A percentile compares a stretch with the other conserved stretches of the same genome.
phyloP scores from a whole-genome alignment of 1,284 basidiomycete species.

The Ustilago nuda region DNA sequence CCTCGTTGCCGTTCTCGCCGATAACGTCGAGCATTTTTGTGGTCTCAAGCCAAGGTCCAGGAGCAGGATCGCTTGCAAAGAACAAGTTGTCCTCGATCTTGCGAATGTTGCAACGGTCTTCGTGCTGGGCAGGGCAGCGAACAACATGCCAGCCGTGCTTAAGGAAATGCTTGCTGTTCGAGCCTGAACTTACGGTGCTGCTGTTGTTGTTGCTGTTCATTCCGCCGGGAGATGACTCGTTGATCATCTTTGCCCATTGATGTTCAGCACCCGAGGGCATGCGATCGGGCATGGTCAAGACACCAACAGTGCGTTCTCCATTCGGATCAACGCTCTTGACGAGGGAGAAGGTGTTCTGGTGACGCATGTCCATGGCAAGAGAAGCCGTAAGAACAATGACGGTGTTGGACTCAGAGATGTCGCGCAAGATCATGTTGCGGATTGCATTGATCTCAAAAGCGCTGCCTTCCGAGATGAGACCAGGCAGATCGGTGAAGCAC shows the following conservation, averaged over 20 bases:
- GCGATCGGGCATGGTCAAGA: slow-evolving; percentile 37
- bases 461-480: slow-evolving; percentile 21
- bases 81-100: slow-evolving; percentile 20
- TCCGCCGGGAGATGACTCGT: slow-evolving; percentile 16
- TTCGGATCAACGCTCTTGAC: slow-evolving; percentile 8
- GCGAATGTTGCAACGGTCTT: slow-evolving; percentile 10
- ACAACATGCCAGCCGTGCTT: slow-evolving; percentile 43
- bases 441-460: slow-evolving; percentile 11
- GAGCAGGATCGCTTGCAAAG: not conserved
- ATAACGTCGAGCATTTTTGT: slow-evolving; percentile 7
- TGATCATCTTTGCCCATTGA: slow-evolving; percentile 29
- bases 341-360: slow-evolving; percentile 20
- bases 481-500: slow-evolving; percentile 33
- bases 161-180: slow-evolving; percentile 13
- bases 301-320: slow-evolving; percentile 25
- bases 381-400: slow-evolving; percentile 27
- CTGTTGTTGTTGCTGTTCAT: not conserved
- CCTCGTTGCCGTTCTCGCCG: slow-evolving; percentile 10
- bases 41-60: slow-evolving; percentile 10
- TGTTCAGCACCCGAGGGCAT: slow-evolving; percentile 16
- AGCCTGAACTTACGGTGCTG: not conserved
- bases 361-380: slow-evolving; percentile 17
- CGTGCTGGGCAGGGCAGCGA: slow-evolving; percentile 25
- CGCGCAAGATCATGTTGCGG: slow-evolving; percentile 20
- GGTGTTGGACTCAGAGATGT: slow-evolving; percentile 15